phyloP scores from a whole-genome alignment of 2,329 filamentous ascomycete genomes.

The Calonectria hongkongensis region DNA sequence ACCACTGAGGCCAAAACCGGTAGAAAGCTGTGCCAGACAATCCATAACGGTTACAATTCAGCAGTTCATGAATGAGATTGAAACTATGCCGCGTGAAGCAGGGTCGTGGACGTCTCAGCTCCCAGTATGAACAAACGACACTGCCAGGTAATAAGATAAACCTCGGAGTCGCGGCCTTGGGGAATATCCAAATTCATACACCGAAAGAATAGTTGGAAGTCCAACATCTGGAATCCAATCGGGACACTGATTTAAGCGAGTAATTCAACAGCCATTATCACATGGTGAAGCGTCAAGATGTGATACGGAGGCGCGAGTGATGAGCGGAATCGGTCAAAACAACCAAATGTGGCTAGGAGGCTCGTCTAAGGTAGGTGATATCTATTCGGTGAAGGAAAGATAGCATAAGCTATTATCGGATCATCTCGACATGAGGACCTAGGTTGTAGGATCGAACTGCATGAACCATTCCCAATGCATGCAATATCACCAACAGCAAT shows the following conservation, averaged over 20 bases:
- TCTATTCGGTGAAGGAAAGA: neutral
- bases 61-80: neutral
- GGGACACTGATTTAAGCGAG: neutral
- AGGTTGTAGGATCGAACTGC: neutral
- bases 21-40: conserved; percentile 4
- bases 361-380: conserved; percentile 16
- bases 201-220: conserved; percentile 40
- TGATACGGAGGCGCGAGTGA: neutral
- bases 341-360: conserved; percentile 1
- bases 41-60: conserved; percentile 34
- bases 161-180: conserved; percentile 18
- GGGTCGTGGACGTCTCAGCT: conserved; percentile 19
- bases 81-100: neutral
- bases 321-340: neutral
- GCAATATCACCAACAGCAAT: conserved; percentile 28
- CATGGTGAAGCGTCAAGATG: neutral
- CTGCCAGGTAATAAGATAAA: conserved; percentile 36
- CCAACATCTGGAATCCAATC: conserved; percentile 31
- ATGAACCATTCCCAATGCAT: conserved; percentile 21
- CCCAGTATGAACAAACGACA: conserved; percentile 30
- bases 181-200: conserved; percentile 22
- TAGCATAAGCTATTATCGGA: conserved; percentile 11
- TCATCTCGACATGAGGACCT: neutral
- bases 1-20: neutral
- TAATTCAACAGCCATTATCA: neutral